Evolutionary conservation across 768 basidiomycete genomes (phyloP), one percentile per base, ranked within the genome.

Genomic region (Russula sp.): DNA sequence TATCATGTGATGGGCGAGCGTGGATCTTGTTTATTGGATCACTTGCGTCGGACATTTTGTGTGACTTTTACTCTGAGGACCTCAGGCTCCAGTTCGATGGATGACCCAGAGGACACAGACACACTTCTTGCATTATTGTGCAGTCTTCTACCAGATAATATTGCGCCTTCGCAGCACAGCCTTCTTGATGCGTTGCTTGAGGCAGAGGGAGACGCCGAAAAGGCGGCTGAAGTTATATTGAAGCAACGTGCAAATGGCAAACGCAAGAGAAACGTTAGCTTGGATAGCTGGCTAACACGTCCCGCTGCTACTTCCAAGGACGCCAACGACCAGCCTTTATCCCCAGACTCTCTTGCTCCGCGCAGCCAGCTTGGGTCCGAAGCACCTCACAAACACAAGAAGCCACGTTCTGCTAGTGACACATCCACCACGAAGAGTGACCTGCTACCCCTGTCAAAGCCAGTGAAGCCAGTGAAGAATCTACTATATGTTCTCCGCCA

Each of bases 281-380:
- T 90, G 51, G 78, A 81, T 50, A 68, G 64, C 39, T 90, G 89
- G 88, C 68, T 90, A 73, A 70, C 49, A 22, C 68, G 20, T 58
- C 70, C 35, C 34, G 34, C 29, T 49, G 61, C 70, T 13, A 71
- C 72, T 36, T 69, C 61, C 1, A 45, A 34, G 4, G 50, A 45
- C n/a, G 32, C 39, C 22, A 16, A 52, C 5, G 39, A 16, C 16
- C 45, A 46, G 22, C 35, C 53, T 2, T 51, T 57, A 35, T 42
- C 60, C 2, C 42, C 51, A 20, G 57, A 51, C 48, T 3, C 8
- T 32, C 34, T 52, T 52, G 35, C 34, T 45, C 29, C n/a, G 45
- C 55, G 50, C 36, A 41, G n/a, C 25, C 47, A 36, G 36, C 34
- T 39, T 10, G 49, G 13, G 39, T 43, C 56, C 36, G 47, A 25